Percentiles rank a stretch among this genome's conserved stretches.
These are phyloP conservation scores for Ilyonectria sp. DNA, from an alignment of 2,329 filamentous ascomycete species.

Conservation along the genomic window DNA sequence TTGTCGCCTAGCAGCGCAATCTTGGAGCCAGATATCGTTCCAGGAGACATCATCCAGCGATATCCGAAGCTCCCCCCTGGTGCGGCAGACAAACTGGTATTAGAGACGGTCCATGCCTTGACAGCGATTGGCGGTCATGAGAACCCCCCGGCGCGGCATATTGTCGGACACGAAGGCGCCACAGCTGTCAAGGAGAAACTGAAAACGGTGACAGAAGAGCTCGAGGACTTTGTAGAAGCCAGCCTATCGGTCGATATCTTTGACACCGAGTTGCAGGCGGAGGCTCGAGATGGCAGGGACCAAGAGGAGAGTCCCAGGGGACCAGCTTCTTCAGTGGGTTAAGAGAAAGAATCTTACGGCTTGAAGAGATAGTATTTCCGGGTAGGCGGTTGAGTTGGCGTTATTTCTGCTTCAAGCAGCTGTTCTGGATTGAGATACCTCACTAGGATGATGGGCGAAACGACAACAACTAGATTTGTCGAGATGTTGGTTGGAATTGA, in stretches of 20 bases:
- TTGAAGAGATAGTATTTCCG: not conserved
- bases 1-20: conserved; percentile 51
- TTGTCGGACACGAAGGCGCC: conserved; percentile 91
- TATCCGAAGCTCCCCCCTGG: conserved; percentile 81
- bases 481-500: not conserved
- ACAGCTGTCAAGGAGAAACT: conserved; percentile 94
- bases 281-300: conserved; percentile 62
- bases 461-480: not conserved
- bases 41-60: conserved; percentile 70
- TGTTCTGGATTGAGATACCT: not conserved
- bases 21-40: conserved; percentile 53
- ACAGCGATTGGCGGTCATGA: conserved; percentile 95
- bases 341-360: not conserved
- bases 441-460: not conserved
- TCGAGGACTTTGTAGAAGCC: conserved; percentile 95
- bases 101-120: conserved; percentile 92
- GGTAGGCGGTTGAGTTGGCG: not conserved
- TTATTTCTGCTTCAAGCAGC: not conserved
- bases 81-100: conserved; percentile 81
- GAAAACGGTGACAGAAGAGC: conserved; percentile 94
- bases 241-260: conserved; percentile 88
- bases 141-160: conserved; percentile 94
- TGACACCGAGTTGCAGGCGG: conserved; percentile 68
- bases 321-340: conserved; percentile 40
- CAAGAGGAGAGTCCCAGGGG: conserved; percentile 46